Base-by-base conservation (phyloP, 2,329 filamentous ascomycete species). In the Lecanicillium sp. region DNA sequence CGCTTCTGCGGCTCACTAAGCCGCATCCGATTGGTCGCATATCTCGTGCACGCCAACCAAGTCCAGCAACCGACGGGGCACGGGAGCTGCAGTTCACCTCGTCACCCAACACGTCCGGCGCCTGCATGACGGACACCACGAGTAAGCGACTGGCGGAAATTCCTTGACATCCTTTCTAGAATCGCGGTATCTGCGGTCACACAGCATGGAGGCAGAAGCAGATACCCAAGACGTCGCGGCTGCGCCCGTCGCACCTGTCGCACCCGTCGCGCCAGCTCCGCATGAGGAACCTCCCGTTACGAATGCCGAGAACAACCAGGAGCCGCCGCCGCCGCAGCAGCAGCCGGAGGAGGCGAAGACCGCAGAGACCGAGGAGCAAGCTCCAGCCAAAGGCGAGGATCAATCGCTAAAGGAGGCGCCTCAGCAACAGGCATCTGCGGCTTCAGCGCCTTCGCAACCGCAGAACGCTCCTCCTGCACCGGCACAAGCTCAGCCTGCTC, bases 401-500 rank as follows among this genome's bases (percentile, higher is more conserved):
- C 37, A 36, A 29, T 18, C 37, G 33, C 22, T 28, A n/a, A 39
- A 41, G 33, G 37, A 28, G 34, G 39, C 43, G 30, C 37, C 40
- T 28, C 40, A 49, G 40, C 45, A 49, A 28, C 48, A 45, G 39
- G 46, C 46, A 15, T 37, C 34, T 11, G 20, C 29, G 14, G n/a
- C 33, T 17, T n/a, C 22, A 13, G 14, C 17, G 10, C 14, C 33
- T 7, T 8, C 33, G 9, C 33, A 37, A 19, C 19, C 17, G 8
- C 11, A 8, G 19, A 36, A 42, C 10, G 41, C 37, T 17, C 45
- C 31, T 12, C 35, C 46, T 17, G 35, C 34, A 17, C 29, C 42
- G 18, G 41, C 44, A 39, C 19, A 25, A 15, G 39, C 37, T 37
- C 40, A 49, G 40, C 44, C 41, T 40, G 41, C 44, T 18, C 48